Evolutionary conservation across 75 land plant species (phyloP).

Genomic region (Selaginella tamariscina): DNA sequence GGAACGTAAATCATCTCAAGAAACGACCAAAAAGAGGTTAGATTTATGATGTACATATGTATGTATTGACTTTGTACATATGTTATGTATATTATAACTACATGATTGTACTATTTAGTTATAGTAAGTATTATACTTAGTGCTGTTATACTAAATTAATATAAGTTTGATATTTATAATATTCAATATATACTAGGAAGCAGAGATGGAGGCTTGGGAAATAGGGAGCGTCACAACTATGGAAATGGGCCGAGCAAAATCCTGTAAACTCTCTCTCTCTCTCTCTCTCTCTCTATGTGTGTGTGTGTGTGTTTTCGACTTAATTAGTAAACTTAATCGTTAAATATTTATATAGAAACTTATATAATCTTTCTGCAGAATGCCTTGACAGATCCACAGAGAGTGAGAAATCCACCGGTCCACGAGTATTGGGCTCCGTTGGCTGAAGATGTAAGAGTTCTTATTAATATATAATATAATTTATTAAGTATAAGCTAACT

Average conservation of each 20-base stretch:
- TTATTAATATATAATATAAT: not conserved
- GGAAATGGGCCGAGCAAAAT: constrained; percentile 98
- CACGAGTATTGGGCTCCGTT: constrained; percentile 82
- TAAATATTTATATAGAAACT: not conserved
- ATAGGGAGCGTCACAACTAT: constrained; percentile 80
- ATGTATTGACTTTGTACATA: not conserved
- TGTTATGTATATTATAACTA: too few species aligned
- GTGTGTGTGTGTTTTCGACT: constrained; percentile 5
- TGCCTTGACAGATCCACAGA: constrained; percentile 77
- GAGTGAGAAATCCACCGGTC: constrained; percentile 60
- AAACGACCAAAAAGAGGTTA: constrained; percentile 64
- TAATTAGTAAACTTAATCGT: too few species aligned
- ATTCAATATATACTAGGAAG: constrained; percentile 23
- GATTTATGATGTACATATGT: not conserved
- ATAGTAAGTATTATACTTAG: constrained; percentile 4
- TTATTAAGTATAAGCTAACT: not conserved
- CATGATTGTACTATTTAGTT: not conserved
- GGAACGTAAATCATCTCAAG: constrained; percentile 58
- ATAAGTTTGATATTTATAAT: not conserved
- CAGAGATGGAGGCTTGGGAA: constrained; percentile 91
- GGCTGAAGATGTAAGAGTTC: constrained; percentile 81
- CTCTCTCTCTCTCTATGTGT: not conserved
- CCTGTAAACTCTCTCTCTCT: constrained; percentile 71
- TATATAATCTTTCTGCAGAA: constrained; percentile 31
- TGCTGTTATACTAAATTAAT: not conserved